These are phyloP conservation scores for Phytophthora agathidicida DNA, from an alignment of 352 stramenopile genomes.

Conservation along the genomic window DNA sequence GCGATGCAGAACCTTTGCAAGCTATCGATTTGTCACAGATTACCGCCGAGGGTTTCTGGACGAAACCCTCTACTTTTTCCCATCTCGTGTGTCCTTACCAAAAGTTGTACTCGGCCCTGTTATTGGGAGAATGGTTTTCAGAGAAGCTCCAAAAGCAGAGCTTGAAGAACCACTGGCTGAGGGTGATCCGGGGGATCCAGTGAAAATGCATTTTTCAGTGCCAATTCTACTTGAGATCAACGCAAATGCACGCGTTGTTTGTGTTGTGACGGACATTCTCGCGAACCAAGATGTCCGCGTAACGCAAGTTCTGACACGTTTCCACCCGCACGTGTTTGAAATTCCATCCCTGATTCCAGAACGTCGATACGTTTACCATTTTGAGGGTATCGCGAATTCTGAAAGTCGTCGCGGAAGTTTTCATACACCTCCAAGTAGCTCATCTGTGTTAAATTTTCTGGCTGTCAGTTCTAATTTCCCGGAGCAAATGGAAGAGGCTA, in stretches of 20 bases:
- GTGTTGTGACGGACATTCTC: conserved; percentile 69
- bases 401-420: conserved; percentile 59
- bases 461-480: conserved; percentile 75
- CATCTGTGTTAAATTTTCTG: conserved; percentile 50
- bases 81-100: conserved; percentile 33
- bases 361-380: conserved; percentile 69
- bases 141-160: neutral
- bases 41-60: conserved; percentile 55
- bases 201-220: conserved; percentile 29
- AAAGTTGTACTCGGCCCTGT: conserved; percentile 63
- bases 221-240: conserved; percentile 76
- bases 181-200: conserved; percentile 20
- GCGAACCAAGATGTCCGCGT: conserved; percentile 55
- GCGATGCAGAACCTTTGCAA: conserved; percentile 45
- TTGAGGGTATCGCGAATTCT: conserved; percentile 72
- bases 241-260: conserved; percentile 52
- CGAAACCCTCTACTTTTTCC: conserved; percentile 64
- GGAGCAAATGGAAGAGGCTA: conserved; percentile 58
- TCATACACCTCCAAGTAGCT: conserved; percentile 48
- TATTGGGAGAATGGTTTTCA: conserved; percentile 51
- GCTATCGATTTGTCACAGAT: conserved; percentile 66
- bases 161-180: conserved; percentile 1
- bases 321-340: conserved; percentile 54
- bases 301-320: conserved; percentile 27
- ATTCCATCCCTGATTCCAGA: conserved; percentile 53